These are phyloP conservation scores for Annona cherimola DNA, from an alignment of 164 flowering plant genomes.

Conservation along the genomic window DNA sequence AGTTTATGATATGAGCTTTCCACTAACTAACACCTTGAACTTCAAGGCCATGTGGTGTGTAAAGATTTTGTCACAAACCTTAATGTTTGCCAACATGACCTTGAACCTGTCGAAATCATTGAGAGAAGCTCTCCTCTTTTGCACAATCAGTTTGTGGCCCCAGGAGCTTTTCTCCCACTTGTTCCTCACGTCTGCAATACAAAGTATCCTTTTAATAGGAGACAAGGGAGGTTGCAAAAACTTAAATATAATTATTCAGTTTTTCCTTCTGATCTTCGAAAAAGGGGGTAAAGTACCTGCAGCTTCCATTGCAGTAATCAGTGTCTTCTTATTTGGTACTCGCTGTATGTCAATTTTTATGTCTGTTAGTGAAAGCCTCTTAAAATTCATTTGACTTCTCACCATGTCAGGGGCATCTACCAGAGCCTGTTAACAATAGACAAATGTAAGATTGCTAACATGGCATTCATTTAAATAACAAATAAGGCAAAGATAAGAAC, in stretches of 20 bases:
- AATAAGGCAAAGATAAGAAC: background rate
- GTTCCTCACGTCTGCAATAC: conserved; percentile 65
- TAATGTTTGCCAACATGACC: conserved; percentile 79
- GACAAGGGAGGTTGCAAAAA: background rate
- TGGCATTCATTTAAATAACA: background rate
- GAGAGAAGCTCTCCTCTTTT: conserved; percentile 72
- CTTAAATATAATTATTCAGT: too few relatives aligned
- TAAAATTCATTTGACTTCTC: conserved; percentile 81
- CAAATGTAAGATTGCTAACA: background rate
- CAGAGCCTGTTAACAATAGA: conserved; percentile 48
- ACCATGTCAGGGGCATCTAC: conserved; percentile 93
- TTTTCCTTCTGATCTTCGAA: background rate
- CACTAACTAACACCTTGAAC: too few relatives aligned
- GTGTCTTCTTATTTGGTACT: conserved; percentile 73
- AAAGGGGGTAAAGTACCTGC: conserved; percentile 40
- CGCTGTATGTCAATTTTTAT: conserved; percentile 76
- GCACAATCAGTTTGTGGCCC: conserved; percentile 90
- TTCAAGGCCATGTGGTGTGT: background rate
- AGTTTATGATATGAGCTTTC: too few relatives aligned
- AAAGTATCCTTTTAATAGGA: background rate
- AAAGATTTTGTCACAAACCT: conserved; percentile 38
- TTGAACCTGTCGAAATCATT: conserved; percentile 90
- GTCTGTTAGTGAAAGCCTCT: conserved; percentile 85
- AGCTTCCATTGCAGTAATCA: conserved; percentile 81
- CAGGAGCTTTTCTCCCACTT: conserved; percentile 88